Conservation (phyloP, 176 grass and related monocot genomes). For the Cenchrus americanus region DNA sequence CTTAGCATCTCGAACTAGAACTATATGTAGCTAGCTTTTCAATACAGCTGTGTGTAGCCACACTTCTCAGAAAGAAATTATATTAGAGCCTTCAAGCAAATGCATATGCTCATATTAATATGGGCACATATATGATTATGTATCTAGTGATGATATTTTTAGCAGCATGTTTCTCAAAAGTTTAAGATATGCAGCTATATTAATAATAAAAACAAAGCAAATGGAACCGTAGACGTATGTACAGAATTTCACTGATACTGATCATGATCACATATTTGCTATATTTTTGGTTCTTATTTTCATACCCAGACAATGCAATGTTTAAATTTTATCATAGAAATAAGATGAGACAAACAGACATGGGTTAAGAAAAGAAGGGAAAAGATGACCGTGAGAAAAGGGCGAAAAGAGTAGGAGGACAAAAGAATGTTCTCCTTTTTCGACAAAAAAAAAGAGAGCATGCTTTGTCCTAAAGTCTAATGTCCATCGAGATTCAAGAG, state of each 20-base stretch:
- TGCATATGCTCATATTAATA: neutral
- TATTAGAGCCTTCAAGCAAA: neutral
- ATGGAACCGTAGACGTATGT: too few relatives aligned
- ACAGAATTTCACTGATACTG: neutral
- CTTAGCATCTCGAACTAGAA: conserved; percentile 1
- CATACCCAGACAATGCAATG: neutral
- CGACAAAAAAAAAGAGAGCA: neutral
- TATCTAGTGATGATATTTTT: neutral
- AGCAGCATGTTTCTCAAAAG: neutral
- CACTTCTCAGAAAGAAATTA: neutral
- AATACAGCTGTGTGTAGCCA: neutral
- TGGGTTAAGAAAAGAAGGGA: neutral
- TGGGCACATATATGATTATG: neutral
- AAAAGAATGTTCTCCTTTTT: conserved; percentile 17
- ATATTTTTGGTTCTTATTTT: neutral
- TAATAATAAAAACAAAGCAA: neutral
- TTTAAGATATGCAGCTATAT: neutral
- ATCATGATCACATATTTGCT: too few relatives aligned
- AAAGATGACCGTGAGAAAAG: neutral
- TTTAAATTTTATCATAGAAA: neutral
- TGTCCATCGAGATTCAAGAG: conserved; percentile 1
- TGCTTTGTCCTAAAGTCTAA: conserved; percentile 20
- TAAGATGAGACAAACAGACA: neutral
- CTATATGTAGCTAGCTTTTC: neutral
- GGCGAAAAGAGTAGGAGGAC: neutral